Evolutionary conservation across 75 land plant species (phyloP), one percentile per base, ranked within the genome.

Genomic region (Selaginella moellendorffii): DNA sequence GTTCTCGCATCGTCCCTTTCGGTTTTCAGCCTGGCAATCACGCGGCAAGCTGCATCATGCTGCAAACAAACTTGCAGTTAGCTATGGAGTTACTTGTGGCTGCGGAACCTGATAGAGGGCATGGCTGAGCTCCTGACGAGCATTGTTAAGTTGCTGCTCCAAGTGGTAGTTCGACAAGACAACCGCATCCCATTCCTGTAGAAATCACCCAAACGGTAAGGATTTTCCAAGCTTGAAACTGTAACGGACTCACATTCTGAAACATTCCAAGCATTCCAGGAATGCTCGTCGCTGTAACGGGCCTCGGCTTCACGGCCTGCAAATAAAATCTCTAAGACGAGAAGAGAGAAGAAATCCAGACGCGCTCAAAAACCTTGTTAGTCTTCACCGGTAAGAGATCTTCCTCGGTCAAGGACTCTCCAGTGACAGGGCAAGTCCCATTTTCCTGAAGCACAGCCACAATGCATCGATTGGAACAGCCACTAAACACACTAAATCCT

Each of bases 41-140:
- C 99, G 59, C 99, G 81, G 59, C 92, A 86, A 62, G 99, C 99
- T 65, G 99, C 91, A 86, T 95, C 99, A 84, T 90, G 97, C 97
- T 95, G 79, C 19, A 62, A 31, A 19, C 31, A 24, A 54, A 23
- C 8, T 54, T 9, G 19, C 8, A 20, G 2, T 19, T 54, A 20
- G 58, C 19, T 54, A 2, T 8, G 19, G 2, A 2, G 23, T 9
- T 2, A 24, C 29, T 24, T 67, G 27, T 21, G 18, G 14, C 26
- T 1, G 26, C 1, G 19, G 46, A 78, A 95, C 97, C 97, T 95
- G 99, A 62, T 90, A 95, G 2, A 95, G 72, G 2, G 99, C 99
- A 81, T 95, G 97, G 73, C 97, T 95, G 25, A 95, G 83, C 64
- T 95, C 99, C 76, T 95, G 99, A 28, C 99, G 89, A 27, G 97